Percentiles rank a stretch among this genome's conserved stretches.
Conservation (phyloP, 2,329 filamentous ascomycete genomes). For the Neonectria punicea region DNA sequence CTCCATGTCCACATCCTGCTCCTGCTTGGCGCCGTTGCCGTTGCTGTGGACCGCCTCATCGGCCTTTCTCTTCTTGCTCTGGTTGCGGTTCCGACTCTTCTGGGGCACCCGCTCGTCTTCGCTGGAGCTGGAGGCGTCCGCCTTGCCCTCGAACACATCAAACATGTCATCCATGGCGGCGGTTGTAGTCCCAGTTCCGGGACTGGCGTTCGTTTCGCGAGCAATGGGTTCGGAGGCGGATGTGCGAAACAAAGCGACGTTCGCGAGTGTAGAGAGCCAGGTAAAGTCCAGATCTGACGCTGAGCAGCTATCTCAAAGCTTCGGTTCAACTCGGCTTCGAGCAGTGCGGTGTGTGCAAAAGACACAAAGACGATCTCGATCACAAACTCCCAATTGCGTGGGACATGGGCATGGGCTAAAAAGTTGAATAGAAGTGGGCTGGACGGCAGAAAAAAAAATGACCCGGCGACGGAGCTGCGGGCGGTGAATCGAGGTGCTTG, state of each 20-base stretch:
- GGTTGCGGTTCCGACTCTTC: slow-evolving; percentile 64
- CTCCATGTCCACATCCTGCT: slow-evolving; percentile 45
- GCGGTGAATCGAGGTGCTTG: slow-evolving; percentile 31
- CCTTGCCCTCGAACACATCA: slow-evolving; percentile 79
- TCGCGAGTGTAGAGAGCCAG: background rate
- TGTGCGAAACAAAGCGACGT: background rate
- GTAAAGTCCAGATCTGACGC: background rate
- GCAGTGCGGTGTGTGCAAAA: slow-evolving; percentile 25
- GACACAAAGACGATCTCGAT: slow-evolving; percentile 35
- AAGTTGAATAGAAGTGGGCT: slow-evolving; percentile 43
- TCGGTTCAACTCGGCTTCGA: slow-evolving; percentile 9
- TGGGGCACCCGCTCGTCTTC: slow-evolving; percentile 58
- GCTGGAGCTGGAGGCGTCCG: slow-evolving; percentile 51
- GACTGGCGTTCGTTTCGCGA: slow-evolving; percentile 24
- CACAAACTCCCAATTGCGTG: slow-evolving; percentile 31
- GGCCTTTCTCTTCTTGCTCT: slow-evolving; percentile 86
- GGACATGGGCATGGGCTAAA: slow-evolving; percentile 36
- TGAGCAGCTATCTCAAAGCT: background rate
- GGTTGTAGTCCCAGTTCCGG: slow-evolving; percentile 25
- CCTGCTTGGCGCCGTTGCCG: slow-evolving; percentile 28
- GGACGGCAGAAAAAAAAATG: slow-evolving; percentile 44
- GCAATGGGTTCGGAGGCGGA: background rate
- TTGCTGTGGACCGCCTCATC: slow-evolving; percentile 74
- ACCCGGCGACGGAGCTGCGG: slow-evolving; percentile 30
- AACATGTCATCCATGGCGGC: slow-evolving; percentile 80